A percentile compares a stretch with the other conserved stretches of the same genome.
phyloP scores from a whole-genome alignment of 805 yeast genomes.

The Kregervanrija fluxuum region DNA sequence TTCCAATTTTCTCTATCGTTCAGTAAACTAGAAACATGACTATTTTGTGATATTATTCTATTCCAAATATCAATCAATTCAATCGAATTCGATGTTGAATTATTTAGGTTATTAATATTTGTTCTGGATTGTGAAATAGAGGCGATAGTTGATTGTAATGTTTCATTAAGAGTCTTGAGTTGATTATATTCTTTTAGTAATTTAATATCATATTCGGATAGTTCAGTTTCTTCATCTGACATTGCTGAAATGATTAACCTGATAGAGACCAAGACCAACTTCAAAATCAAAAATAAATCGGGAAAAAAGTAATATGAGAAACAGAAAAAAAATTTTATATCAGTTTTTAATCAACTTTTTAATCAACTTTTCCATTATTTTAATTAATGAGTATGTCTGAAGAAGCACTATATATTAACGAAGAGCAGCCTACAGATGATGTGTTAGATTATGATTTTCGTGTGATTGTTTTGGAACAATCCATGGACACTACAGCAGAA shows the following conservation, averaged over 20 bases:
- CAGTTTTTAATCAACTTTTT: not conserved
- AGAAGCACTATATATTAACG: constrained; percentile 2
- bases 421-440: constrained; percentile 2
- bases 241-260: not conserved
- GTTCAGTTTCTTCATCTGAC: not conserved
- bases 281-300: too few relatives aligned
- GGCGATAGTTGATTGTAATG: constrained; percentile 11
- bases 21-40: constrained; percentile 33
- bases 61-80: constrained; percentile 52
- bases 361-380: not conserved
- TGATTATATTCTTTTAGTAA: constrained; percentile 9
- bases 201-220: not conserved
- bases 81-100: constrained; percentile 14
- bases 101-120: constrained; percentile 12
- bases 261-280: too few relatives aligned
- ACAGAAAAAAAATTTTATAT: not conserved
- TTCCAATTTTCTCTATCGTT: constrained; percentile 13
- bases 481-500: not conserved
- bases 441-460: constrained; percentile 11
- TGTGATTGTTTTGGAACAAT: constrained; percentile 8
- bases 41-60: constrained; percentile 54
- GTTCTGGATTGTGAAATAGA: constrained; percentile 14
- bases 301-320: not conserved
- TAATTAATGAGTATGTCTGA: not conserved
- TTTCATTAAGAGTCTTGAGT: constrained; percentile 12